These are phyloP conservation scores for Epichloe scottii DNA, from an alignment of 2,329 filamentous ascomycete genomes.

Conservation along the genomic window DNA sequence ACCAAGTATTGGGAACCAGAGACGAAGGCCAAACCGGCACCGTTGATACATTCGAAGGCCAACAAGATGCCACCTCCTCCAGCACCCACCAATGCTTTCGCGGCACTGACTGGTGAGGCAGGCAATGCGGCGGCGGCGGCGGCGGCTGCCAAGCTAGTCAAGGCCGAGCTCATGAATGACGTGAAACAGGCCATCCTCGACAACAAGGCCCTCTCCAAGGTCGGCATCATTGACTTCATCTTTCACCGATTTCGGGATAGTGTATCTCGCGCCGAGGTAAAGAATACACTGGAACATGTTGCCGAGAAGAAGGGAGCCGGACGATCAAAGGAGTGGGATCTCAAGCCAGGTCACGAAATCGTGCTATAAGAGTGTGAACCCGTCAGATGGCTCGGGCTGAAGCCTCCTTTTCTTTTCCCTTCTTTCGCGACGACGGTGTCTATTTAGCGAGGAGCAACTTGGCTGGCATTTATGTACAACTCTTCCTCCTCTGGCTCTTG, in stretches of 20 bases:
- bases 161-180: constrained; percentile 27
- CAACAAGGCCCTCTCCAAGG: constrained; percentile 27
- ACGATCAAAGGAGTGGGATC: constrained; percentile 25
- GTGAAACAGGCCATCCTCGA: constrained; percentile 29
- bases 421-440: not conserved
- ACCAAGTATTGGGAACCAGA: constrained; percentile 60
- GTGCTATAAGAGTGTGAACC: constrained; percentile 9
- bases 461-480: not conserved
- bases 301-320: constrained; percentile 27
- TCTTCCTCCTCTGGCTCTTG: not conserved
- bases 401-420: not conserved
- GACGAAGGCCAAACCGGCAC: constrained; percentile 16
- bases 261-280: constrained; percentile 27
- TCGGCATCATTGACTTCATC: constrained; percentile 28
- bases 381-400: not conserved
- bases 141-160: constrained; percentile 20
- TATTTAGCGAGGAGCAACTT: constrained; percentile 7
- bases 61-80: constrained; percentile 22
- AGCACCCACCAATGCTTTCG: constrained; percentile 24
- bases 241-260: constrained; percentile 25
- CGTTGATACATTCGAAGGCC: constrained; percentile 7
- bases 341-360: constrained; percentile 27
- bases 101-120: constrained; percentile 16
- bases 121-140: constrained; percentile 3
- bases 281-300: constrained; percentile 28